Base-by-base conservation (phyloP, 371 early-diverging fungal species). In the Apophysomyces variabilis region DNA sequence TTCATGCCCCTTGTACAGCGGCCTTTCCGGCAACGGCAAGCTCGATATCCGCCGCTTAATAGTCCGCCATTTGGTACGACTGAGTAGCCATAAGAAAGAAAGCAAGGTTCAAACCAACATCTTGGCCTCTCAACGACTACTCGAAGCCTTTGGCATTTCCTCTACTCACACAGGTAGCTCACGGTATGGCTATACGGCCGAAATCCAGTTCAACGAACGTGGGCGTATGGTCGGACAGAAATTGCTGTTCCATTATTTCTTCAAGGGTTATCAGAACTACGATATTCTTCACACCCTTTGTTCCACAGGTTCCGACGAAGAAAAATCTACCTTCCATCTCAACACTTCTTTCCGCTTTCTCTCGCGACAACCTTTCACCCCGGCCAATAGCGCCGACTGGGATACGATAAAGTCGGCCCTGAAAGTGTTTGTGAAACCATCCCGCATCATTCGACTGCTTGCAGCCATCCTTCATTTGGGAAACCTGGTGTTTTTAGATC, bases 381-480 rank as follows among this genome's bases (percentile, higher is more conserved):
- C 69, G 16, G 79, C 85, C 45, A 90, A 89, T 47, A 73, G 72
- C 11, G 68, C 70, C 32, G 85, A 85, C 26, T 91, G 93, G 67
- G 76, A 72, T 14, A 86, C 92, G 26, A 72, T 97, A 18, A 87
- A 90, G 45, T 78, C 83, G 8, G 88, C 92, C 4, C 79, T 98
- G 78, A 96, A 94, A 72, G 64, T 84, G 16, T 68, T 94, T 44
- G 97, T 87, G 88, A 59, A 90, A 92, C 62, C 91, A 90, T 83
- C 86, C 9, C 92, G 92, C 65, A 88, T 97, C 44, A 92, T 93
- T 61, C 92, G 95, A 64, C 86, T 95, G 38, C 71, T 98, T 57
- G 90, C 96, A 1, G 92, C 95, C 11, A 93, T 98, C 63, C 77
- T 98, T 47, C 92, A 94, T 69, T 85, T 98, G 36, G 96, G 97